Evolutionary conservation across 2,329 filamentous ascomycete species (phyloP).

Genomic region (Zelopaecilomyces penicillatus): DNA sequence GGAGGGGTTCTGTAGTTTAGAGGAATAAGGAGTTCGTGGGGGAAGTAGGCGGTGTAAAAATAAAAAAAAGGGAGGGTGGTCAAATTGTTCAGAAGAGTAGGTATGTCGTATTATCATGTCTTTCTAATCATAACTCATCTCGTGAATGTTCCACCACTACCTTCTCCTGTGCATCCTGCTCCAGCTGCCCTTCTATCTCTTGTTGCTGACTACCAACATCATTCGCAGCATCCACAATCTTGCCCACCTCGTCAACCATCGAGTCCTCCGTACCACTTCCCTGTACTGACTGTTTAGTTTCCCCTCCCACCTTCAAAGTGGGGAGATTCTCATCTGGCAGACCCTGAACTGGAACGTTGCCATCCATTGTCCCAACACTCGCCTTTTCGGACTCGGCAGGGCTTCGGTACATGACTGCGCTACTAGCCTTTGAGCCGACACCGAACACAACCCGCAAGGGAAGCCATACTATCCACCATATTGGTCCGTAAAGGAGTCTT

Average conservation of each 20-base stretch:
- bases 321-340: conserved; percentile 36
- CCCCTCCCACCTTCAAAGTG: conserved; percentile 38
- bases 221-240: conserved; percentile 41
- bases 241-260: conserved; percentile 45
- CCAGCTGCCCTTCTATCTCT: neutral
- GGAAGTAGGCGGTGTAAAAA: neutral
- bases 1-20: neutral
- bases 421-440: conserved; percentile 46
- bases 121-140: conserved; percentile 28
- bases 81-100: too few relatives aligned
- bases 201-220: conserved; percentile 15
- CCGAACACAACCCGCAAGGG: conserved; percentile 64
- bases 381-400: conserved; percentile 17
- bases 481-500: conserved; percentile 75
- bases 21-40: too few relatives aligned
- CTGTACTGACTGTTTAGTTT: conserved; percentile 14
- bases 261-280: conserved; percentile 29
- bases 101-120: too few relatives aligned
- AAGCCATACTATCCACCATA: conserved; percentile 82
- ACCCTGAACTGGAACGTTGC: conserved; percentile 24
- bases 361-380: conserved; percentile 18
- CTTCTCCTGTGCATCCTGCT: conserved; percentile 14
- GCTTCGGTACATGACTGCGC: conserved; percentile 35
- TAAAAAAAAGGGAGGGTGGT: too few relatives aligned
- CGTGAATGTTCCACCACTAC: conserved; percentile 22